These are phyloP conservation scores for Diplotaxis tenuifolia DNA, from an alignment of 345 rosid species.

Conservation along the genomic window DNA sequence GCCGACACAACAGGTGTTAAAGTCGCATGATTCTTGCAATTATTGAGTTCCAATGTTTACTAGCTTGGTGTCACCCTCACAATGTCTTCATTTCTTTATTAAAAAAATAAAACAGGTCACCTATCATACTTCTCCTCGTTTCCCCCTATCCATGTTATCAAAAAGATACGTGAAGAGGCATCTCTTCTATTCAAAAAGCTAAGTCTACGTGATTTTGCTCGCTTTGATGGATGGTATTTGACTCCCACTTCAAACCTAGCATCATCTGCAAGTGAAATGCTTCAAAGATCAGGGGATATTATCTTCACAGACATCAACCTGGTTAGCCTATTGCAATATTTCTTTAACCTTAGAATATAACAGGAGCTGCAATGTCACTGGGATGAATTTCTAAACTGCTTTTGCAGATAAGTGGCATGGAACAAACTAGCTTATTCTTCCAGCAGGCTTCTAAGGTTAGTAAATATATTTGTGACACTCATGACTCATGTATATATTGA, in stretches of 20 bases:
- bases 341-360: background rate
- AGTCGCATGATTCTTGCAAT: slow-evolving; percentile 10
- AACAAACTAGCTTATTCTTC: slow-evolving; percentile 92
- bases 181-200: slow-evolving; percentile 67
- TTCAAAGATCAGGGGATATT: slow-evolving; percentile 53
- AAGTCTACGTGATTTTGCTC: slow-evolving; percentile 84
- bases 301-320: slow-evolving; percentile 85
- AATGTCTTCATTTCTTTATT: background rate
- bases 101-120: slow-evolving; percentile 55
- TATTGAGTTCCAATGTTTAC: slow-evolving; percentile 19
- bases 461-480: background rate
- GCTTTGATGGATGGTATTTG: slow-evolving; percentile 96
- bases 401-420: slow-evolving; percentile 97
- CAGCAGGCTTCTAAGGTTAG: slow-evolving; percentile 97
- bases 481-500: slow-evolving; percentile 14
- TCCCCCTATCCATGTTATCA: slow-evolving; percentile 74
- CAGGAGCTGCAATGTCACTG: background rate
- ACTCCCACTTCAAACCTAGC: slow-evolving; percentile 44
- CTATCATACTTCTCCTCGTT: slow-evolving; percentile 94
- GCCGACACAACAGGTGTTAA: slow-evolving; percentile 81
- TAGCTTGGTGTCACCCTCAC: background rate
- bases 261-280: slow-evolving; percentile 44
- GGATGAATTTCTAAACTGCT: background rate
- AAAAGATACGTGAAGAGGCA: slow-evolving; percentile 77
- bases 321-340: slow-evolving; percentile 45